Conservation (phyloP, 495 filamentous ascomycete genomes). For the Hypoxylon perforatum region DNA sequence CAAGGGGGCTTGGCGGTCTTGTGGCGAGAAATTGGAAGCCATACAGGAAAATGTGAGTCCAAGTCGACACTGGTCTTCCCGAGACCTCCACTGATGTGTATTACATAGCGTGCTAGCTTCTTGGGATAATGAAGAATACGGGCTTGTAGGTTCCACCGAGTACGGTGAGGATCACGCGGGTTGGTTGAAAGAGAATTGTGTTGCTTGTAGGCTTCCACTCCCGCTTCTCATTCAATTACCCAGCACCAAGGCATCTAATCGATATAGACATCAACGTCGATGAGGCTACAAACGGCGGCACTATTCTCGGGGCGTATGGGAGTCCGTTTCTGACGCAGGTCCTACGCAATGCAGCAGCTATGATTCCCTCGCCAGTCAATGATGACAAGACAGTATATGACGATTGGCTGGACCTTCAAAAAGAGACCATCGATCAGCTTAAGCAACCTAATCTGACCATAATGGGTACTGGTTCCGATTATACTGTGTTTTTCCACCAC, state of each 20-base stretch:
- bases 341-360: constrained; percentile 6
- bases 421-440: not conserved
- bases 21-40: constrained; percentile 80
- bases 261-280: constrained; percentile 30
- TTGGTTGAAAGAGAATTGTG: constrained; percentile 74
- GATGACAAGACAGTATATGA: constrained; percentile 63
- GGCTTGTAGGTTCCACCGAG: constrained; percentile 86
- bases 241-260: not conserved
- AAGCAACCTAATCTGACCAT: constrained; percentile 65
- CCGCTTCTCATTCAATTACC: not conserved
- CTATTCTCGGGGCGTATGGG: constrained; percentile 24
- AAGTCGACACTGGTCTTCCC: not conserved
- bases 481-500: constrained; percentile 80
- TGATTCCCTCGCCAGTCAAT: constrained; percentile 22
- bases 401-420: constrained; percentile 58
- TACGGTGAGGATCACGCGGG: constrained; percentile 84
- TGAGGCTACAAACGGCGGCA: constrained; percentile 23
- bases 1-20: constrained; percentile 76
- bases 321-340: constrained; percentile 23
- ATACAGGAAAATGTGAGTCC: constrained; percentile 70
- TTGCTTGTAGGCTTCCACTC: constrained; percentile 61
- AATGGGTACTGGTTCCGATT: constrained; percentile 80
- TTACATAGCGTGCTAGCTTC: constrained; percentile 72
- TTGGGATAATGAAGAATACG: constrained; percentile 90
- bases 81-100: not conserved